These are phyloP conservation scores for Linum tenue DNA, from an alignment of 345 rosid species.

Conservation along the genomic window DNA sequence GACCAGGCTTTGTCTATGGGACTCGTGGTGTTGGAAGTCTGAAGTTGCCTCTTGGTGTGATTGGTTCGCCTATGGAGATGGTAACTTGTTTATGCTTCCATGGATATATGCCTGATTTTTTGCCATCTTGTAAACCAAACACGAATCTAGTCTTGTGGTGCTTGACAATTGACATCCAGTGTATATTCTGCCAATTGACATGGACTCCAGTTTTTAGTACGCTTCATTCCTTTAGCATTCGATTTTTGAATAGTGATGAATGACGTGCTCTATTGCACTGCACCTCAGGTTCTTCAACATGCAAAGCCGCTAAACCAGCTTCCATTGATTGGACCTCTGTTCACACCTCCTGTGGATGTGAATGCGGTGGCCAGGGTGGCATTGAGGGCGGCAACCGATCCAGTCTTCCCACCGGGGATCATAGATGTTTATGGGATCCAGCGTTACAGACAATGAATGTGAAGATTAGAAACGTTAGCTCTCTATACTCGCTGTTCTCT, in stretches of 20 bases:
- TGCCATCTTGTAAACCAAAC: background rate
- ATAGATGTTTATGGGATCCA: constrained; percentile 37
- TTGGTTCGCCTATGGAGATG: constrained; percentile 92
- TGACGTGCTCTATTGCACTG: background rate
- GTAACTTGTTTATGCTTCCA: constrained; percentile 28
- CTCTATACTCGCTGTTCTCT: background rate
- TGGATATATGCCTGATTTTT: background rate
- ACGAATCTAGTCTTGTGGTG: too few species aligned
- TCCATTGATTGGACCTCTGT: constrained; percentile 46
- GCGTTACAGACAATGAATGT: constrained; percentile 37
- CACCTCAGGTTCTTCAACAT: constrained; percentile 38
- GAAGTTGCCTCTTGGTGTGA: constrained; percentile 70
- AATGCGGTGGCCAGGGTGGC: constrained; percentile 43
- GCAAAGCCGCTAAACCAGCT: constrained; percentile 45
- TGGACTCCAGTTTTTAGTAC: background rate
- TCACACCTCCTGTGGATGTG: constrained; percentile 46
- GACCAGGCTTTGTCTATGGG: constrained; percentile 95
- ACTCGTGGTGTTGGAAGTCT: constrained; percentile 71
- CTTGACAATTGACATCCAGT: too few species aligned
- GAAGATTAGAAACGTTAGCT: constrained; percentile 21
- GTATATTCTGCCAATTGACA: background rate
- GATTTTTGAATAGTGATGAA: background rate
- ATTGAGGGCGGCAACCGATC: constrained; percentile 47
- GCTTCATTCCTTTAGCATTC: background rate
- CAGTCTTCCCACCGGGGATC: constrained; percentile 52